Base-by-base conservation (phyloP, 2,329 filamentous ascomycete genomes). In the Cyphellophora attinorum region DNA sequence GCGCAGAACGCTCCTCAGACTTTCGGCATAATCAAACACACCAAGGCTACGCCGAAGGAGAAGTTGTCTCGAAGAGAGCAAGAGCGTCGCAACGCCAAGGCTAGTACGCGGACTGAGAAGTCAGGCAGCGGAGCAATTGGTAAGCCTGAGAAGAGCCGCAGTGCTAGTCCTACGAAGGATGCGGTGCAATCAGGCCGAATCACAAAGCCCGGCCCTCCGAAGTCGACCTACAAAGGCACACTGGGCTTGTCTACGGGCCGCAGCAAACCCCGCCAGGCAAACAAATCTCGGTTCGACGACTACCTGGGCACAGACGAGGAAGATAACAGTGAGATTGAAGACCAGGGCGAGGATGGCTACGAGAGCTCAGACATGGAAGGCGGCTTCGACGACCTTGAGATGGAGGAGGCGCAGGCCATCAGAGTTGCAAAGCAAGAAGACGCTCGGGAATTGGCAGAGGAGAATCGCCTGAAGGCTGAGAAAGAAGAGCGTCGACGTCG, bases 1-100 rank as follows among this genome's bases (percentile, higher is more conserved):
- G 65, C 19, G 31, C 38, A 41, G 33, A 27, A 33, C 59, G 62
- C 43, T 61, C 61, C 11, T 56, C 62, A 15, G 53, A 61, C 23
- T 47, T 54, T 70, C 23, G 71, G 70, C 25, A 59, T 66, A 29
- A 68, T 76, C 51, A 74, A 71, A 50, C 69, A 77, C 47, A 16
- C 17, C 13, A 72, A 76, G 44, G 36, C 59, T 4, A 54, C 51
- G 3, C 61, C 70, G 2, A 69, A 71, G 29, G 72, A 76, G 46
- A 70, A 68, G 36, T 46, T 74, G 21, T 70, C 68, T 37, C 72
- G 69, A 51, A 61, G 45, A 23, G 42, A 67, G 40, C 69, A 76
- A 49, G 63, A 68, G 29, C 44, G 41, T 34, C 51, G 52, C 31
- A 49, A 57, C 19, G 51, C 65, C 58, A 58, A 63, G 40, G 60